These are phyloP conservation scores for Debaryomyces subglobosus DNA, from an alignment of 1,139 yeast genomes.

Conservation along the genomic window DNA sequence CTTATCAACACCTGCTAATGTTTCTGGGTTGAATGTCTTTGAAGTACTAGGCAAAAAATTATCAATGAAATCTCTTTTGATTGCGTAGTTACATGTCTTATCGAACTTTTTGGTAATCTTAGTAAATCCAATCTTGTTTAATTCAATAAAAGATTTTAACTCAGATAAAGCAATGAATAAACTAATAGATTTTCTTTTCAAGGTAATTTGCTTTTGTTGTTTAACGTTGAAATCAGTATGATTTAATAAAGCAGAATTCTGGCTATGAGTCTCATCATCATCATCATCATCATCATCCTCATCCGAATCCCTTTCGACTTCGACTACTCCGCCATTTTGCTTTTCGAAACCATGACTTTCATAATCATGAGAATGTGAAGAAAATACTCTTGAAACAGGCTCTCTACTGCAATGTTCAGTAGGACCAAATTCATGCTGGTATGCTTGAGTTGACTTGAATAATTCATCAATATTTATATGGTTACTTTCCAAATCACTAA, in stretches of 20 bases:
- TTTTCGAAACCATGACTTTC: constrained; percentile 21
- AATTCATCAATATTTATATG: constrained; percentile 33
- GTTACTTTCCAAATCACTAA: constrained; percentile 39
- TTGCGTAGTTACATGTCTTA: constrained; percentile 67
- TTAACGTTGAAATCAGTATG: constrained; percentile 51
- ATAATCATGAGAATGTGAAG: constrained; percentile 29
- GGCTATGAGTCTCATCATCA: constrained; percentile 39
- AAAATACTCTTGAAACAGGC: constrained; percentile 23
- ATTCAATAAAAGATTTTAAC: constrained; percentile 75
- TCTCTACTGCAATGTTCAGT: constrained; percentile 10
- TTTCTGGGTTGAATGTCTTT: constrained; percentile 45
- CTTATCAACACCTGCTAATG: constrained; percentile 46
- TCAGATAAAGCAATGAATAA: constrained; percentile 80
- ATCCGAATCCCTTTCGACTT: constrained; percentile 29
- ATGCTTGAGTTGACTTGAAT: constrained; percentile 16
- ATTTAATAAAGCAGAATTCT: constrained; percentile 42
- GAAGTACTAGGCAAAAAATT: constrained; percentile 47
- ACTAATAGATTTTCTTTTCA: constrained; percentile 67
- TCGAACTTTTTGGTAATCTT: constrained; percentile 91
- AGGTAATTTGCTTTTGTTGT: constrained; percentile 62
- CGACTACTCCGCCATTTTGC: constrained; percentile 21
- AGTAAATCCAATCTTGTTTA: constrained; percentile 85
- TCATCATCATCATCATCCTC: constrained; percentile 46
- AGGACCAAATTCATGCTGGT: constrained; percentile 20
- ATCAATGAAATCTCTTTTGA: constrained; percentile 56